Evolutionary conservation across 495 filamentous ascomycete genomes (phyloP), one percentile per base, ranked within the genome.

Genomic region (Neurospora sp.): DNA sequence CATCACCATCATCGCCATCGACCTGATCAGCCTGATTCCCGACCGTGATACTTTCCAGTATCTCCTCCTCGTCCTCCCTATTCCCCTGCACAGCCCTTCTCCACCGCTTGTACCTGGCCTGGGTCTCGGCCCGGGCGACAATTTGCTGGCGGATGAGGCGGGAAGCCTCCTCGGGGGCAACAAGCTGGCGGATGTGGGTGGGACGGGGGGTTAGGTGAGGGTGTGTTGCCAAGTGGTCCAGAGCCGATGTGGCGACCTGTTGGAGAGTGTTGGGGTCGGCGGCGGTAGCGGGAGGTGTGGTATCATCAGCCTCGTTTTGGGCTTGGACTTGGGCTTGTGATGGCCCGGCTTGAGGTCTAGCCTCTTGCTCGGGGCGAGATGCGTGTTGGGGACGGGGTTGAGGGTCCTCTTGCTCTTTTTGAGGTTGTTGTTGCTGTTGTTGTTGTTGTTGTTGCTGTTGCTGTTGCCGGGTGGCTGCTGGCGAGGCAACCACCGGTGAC

Each of bases 101-200:
- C 44, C 44, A 48, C n/a, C 4, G 44, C 3, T 20, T 3, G 0
- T 0, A 0, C 3, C n/a, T 20, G n/a, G 44, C 44, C 44, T 1
- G 44, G 3, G 44, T 48, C 10, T 48, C 18, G 42, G 18, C 42
- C 42, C 9, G 0, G 8, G 42, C 42, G 42, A n/a, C 7, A 2
- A n/a, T 8, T 44, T n/a, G 42, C 1, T 44, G 6, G 48, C 20
- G 20, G 48, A 9, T 48, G n/a, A 0, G 45, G 45, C 9, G 45
- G 45, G 45, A 9, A 48, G 45, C 44, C 44, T n/a, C 0, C 45
- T 20, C 0, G 45, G 45, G 1, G 10, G 45, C 0, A 53, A 1
- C 20, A 53, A 10, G 45, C 20, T 53, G 45, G 20, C 20, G 48
- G 10, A 10, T 4, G 53, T 2, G 53, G 22, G 53, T 61, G 22